Base-by-base conservation (phyloP, 345 rosid genomes). In the Schrenkiella parvula region DNA sequence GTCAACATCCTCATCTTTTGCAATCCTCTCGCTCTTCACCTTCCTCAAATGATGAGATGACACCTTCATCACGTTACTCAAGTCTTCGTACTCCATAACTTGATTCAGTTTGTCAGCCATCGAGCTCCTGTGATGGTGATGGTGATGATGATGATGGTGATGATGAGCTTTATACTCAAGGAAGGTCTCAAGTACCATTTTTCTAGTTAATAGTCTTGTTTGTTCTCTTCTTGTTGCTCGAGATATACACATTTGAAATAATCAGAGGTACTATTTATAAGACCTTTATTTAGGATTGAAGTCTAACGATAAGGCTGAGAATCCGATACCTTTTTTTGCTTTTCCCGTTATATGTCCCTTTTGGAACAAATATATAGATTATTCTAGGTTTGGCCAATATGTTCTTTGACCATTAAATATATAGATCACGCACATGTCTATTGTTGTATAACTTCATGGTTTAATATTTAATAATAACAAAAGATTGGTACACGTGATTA, bases 1-100 rank as follows among this genome's bases (percentile, higher is more conserved):
- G 39, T 91, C 78, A 21, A 89, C 55, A 43, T 74, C 76, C 56
- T 80, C 81, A 15, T 58, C 11, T 22, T 37, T 53, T 22, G 56
- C 47, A 19, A 19, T 22, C 54, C 11, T 52, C 69, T 62, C 70
- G 23, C 38, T 72, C 55, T 72, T 63, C 54, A 72, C 64, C 48
- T 53, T 72, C 64, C 71, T 54, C 28, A 54, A 3, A 43, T 44
- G 71, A 54, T 72, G 57, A 32, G 57, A 54, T 41, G 77, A 44
- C 11, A 9, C 26, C 13, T 64, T 64, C 46, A n/a, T 52, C 46
- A 31, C 53, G 62, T 50, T 25, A 44, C 37, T 62, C 37, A 63
- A 15, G 55, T 64, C 64, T 43, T 64, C 57, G 8, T 54, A 54
- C 50, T 72, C 56, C 15, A 64, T 42, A 32, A 72, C 64, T 43